Evolutionary conservation across 2,329 filamentous ascomycete species (phyloP).

Genomic region (Capronia epimyces): DNA sequence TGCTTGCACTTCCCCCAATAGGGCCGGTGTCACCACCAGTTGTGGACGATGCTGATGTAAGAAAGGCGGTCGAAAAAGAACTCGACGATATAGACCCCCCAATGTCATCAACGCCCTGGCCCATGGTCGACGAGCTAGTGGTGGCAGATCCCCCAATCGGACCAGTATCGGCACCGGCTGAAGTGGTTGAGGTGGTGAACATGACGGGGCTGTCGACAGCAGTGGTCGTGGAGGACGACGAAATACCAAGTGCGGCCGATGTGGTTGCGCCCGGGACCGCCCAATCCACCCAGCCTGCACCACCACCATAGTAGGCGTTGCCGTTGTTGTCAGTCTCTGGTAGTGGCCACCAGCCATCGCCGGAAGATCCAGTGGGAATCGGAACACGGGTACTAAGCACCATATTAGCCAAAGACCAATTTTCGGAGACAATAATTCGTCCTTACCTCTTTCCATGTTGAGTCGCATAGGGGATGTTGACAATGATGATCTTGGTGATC

Average conservation of each 20-base stretch:
- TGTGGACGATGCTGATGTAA: neutral
- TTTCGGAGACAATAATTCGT: neutral
- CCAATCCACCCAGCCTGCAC: constrained; percentile 12
- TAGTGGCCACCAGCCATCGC: constrained; percentile 10
- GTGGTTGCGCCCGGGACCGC: no score
- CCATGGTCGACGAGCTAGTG: no score
- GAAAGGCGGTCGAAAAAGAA: no score
- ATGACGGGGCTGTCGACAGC: neutral
- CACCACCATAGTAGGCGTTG: constrained; percentile 1
- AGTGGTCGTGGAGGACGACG: neutral
- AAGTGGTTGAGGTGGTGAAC: constrained; percentile 1
- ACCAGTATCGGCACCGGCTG: neutral
- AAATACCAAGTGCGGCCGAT: no score
- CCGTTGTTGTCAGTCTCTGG: constrained; percentile 7
- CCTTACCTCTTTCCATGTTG: constrained; percentile 7
- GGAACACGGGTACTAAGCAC: neutral
- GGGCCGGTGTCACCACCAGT: neutral
- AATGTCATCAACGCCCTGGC: no score
- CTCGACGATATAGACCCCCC: no score
- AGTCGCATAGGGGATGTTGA: constrained; percentile 4
- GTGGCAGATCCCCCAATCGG: no score
- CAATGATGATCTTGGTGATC: constrained; percentile 14
- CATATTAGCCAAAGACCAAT: neutral
- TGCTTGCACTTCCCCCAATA: neutral
- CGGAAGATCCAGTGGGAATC: neutral